phyloP scores from a whole-genome alignment of 768 basidiomycete species.

The Russula abietina region DNA sequence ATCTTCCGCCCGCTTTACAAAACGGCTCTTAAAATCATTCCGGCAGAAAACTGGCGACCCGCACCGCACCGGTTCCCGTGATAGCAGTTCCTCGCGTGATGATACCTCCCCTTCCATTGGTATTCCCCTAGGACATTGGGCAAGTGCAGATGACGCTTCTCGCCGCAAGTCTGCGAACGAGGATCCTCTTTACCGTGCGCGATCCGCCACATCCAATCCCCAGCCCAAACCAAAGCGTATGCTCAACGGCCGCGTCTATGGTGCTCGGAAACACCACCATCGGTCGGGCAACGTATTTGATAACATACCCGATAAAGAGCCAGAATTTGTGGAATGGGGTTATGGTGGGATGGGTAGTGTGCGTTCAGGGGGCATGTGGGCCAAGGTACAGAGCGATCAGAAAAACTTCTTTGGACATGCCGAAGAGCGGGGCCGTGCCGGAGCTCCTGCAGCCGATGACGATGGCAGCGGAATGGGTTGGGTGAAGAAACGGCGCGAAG shows the following conservation, averaged over 20 bases:
- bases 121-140: constrained; percentile 16
- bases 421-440: constrained; percentile 16
- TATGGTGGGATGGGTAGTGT: constrained; percentile 74
- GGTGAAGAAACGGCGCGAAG: constrained; percentile 58
- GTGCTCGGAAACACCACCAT: constrained; percentile 30
- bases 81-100: constrained; percentile 53
- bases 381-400: constrained; percentile 24
- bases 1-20: constrained; percentile 12
- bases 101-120: constrained; percentile 9
- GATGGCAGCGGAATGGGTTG: constrained; percentile 80
- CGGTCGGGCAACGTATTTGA: constrained; percentile 42
- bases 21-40: constrained; percentile 23
- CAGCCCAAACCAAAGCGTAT: constrained; percentile 36
- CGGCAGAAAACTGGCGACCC: constrained; percentile 31
- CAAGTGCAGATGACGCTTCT: constrained; percentile 1
- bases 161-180: background rate
- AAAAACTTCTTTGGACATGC: constrained; percentile 20
- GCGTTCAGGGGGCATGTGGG: constrained; percentile 19
- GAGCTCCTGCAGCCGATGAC: constrained; percentile 36
- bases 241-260: constrained; percentile 82
- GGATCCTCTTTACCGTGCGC: constrained; percentile 4
- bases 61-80: constrained; percentile 50
- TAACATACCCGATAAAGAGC: constrained; percentile 49
- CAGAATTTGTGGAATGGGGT: constrained; percentile 88
- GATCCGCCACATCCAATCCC: background rate